Evolutionary conservation across 148 eudicot genomes (phyloP), one percentile per base, ranked within the genome.

Genomic region (Rhododendron ferrugineum): DNA sequence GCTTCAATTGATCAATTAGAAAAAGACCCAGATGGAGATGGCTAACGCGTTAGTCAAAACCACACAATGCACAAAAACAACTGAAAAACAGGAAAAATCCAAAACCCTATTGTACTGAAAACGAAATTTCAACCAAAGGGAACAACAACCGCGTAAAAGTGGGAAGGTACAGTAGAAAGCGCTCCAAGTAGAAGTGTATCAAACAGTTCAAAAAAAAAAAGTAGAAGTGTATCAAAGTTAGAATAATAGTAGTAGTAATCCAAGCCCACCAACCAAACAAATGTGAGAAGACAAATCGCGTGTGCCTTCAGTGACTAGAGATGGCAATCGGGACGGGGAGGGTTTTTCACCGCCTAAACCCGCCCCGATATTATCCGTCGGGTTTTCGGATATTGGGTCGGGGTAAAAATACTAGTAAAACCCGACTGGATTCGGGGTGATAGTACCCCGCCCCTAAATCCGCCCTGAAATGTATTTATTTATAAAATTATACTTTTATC

Each of bases 1-100:
- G 80, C 79, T 86, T 92, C 93, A 87, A 80, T 10, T 44, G 34
- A 72, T 14, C 9, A 4, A 37, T 14, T 52, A 72, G 22, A 8
- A 66, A 26, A 68, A 68, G 32, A 68, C 74, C 37, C 16, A 13
- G 32, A 28, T 3, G 74, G 74, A 13, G 32, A 28, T 3, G 74
- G 74, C 11, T 20, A 22, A 32, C 84, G 54, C 84, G 72, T 37
- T 50, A 78, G 79, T 78, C 88, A 77, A 68, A 13, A 14, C 22
- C 60, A 74, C 76, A 1, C 23, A 16, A 14, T 13, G 34, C 30
- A 22, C 34, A 30, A 22, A 5, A 68, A 50, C 8, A 15, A 44
- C 7, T 26, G 64, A 58, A 20, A 76, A 82, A 22, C 11, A 78
- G 9, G 30, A 64, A 64, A 9, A 23, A n/a, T n/a, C 30, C 62